Evolutionary conservation across 2,329 filamentous ascomycete genomes (phyloP), one percentile per base, ranked within the genome.

Genomic region (Pestalotiopsis sp.): DNA sequence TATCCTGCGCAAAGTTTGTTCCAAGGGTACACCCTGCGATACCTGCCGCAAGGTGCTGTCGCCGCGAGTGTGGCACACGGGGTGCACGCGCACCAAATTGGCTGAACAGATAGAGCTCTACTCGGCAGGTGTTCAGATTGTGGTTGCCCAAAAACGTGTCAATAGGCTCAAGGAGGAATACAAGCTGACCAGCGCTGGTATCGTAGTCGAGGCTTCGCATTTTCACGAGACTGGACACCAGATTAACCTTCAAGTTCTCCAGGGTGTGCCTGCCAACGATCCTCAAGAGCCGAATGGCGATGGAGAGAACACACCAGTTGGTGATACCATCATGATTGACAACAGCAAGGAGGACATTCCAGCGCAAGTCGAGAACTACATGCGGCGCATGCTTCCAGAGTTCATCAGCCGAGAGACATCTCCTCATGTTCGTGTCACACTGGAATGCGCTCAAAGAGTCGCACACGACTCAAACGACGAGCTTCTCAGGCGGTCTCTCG

Each of bases 1-100:
- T 49, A 91, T 91, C 70, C 78, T 92, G 45, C 85, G 89, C 68
- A 92, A 92, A 79, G 90, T 88, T 1, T 92, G 90, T 73, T 89
- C 88, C n/a, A 86, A 85, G 69, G 89, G 88, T 39, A 87, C 84
- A 6, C 89, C 89, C 0, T 92, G 90, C 72, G 85, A 87, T 66
- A 88, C 89, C 1, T 92, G 90, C 71, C 85, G 85, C 69, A 90
- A 89, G 73, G 89, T 92, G 0, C 79, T 91, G 52, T 85, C 86
- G 3, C 88, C 90, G 0, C 84, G 90, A 9, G 84, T 91, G n/a
- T 92, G 90, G 90, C 87, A 85, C 69, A 86, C 86, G 2, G 87
- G 88, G 11, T 92, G 90, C 74, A 86, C 91, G 27, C 84, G 90
- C 61, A 90, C 88, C 7, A 86, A 88, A 66, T 81, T 91, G 23